Base-by-base conservation (phyloP, 2,329 filamentous ascomycete species). In the Hypoxylon sp. region DNA sequence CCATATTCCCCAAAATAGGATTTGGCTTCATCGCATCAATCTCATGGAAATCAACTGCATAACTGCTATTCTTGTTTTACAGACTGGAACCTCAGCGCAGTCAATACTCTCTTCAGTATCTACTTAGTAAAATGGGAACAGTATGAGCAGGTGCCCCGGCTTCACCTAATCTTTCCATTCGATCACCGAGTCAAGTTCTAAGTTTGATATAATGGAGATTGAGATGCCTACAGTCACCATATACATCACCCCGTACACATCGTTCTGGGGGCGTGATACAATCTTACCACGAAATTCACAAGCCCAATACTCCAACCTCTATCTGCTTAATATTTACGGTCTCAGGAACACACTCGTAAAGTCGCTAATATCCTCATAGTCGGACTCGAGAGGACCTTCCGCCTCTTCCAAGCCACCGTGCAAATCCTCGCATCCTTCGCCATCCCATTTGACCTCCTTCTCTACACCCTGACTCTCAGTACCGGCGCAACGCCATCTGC, bases 351-450 rank as follows among this genome's bases (percentile, higher is more conserved):
- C 37, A n/a, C 11, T 47, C 5, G 21, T 27, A 37, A 5, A 37
- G 5, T 16, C 16, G 14, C 68, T 65, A 64, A 69, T 23, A 50
- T 29, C 16, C 19, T 32, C 23, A n/a, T 70, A 88, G 88, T 82
- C 72, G 88, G 87, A 3, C 80, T 90, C 1, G 88, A 91, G 75
- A 85, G 88, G 63, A 81, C 83, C 56, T 80, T 91, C 69, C 86
- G 88, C 47, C 79, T 88, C 59, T 70, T 89, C 46, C 87, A 90
- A 76, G 77, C 85, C 46, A 54, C 82, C 29, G 76, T 82, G 64
- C 80, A 84, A 58, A 81, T 89, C 61, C 70, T 86, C 11, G 76
- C 81, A 16, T 80, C 80, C 11, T 84, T 81, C 63, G 77, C 84
- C 4, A 47, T 80, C 16, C 76, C 84, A 21, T 74, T 83, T 29